A percentile compares a stretch with the other conserved stretches of the same genome.
Conservation (phyloP, 768 basidiomycete genomes). For the Hortiboletus flavorubellus region DNA sequence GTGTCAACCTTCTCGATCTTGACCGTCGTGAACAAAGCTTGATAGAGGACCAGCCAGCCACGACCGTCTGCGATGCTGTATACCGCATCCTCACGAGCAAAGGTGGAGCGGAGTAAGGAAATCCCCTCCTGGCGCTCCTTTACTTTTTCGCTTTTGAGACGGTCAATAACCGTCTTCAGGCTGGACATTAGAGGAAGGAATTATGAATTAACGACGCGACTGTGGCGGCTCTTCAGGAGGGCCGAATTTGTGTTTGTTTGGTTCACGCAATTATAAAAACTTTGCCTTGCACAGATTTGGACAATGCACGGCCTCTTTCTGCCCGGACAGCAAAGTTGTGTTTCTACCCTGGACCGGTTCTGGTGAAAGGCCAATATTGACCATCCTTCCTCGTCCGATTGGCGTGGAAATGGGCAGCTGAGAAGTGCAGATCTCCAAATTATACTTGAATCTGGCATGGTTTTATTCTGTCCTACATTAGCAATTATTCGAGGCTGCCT, state of each 20-base stretch:
- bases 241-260: constrained; percentile 31
- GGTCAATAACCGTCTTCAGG: constrained; percentile 46
- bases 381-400: constrained; percentile 49
- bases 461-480: constrained; percentile 33
- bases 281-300: background rate
- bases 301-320: constrained; percentile 57
- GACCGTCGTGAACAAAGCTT: constrained; percentile 68
- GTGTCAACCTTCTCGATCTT: constrained; percentile 53
- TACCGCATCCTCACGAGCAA: constrained; percentile 47
- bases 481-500: no score
- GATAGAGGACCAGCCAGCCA: constrained; percentile 66
- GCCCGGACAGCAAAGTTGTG: constrained; percentile 63
- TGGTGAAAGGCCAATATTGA: constrained; percentile 71
- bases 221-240: constrained; percentile 9
- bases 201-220: constrained; percentile 14
- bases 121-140: constrained; percentile 70
- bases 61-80: constrained; percentile 35
- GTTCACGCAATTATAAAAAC: constrained; percentile 23
- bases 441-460: constrained; percentile 31
- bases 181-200: constrained; percentile 33
- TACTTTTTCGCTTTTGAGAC: constrained; percentile 59
- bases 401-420: constrained; percentile 50
- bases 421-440: constrained; percentile 36
- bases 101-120: constrained; percentile 45
- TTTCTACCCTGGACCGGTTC: constrained; percentile 73